phyloP scores from a whole-genome alignment of 2,329 filamentous ascomycete species.

The Colletotrichum spinosum region DNA sequence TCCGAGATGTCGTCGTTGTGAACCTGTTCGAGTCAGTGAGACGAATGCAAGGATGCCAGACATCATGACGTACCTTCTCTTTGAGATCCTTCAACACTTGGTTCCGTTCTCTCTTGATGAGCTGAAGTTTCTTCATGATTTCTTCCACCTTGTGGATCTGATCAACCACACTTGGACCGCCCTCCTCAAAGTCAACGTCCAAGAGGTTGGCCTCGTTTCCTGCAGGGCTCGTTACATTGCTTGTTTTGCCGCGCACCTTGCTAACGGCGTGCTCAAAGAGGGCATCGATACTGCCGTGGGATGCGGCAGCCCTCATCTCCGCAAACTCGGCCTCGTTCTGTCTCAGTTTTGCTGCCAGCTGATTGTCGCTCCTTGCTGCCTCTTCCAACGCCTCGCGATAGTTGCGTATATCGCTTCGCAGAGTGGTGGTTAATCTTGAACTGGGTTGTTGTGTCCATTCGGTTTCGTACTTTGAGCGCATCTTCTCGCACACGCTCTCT shows the following conservation, averaged over 20 bases:
- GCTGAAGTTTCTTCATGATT: slow-evolving; percentile 87
- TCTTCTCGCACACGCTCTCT: slow-evolving; percentile 98
- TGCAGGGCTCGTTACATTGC: slow-evolving; percentile 70
- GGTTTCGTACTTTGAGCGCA: slow-evolving; percentile 94
- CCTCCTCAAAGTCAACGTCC: slow-evolving; percentile 92
- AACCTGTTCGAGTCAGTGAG: slow-evolving; percentile 67
- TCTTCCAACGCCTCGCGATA: slow-evolving; percentile 92
- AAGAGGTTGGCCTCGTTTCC: slow-evolving; percentile 80
- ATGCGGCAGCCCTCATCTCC: slow-evolving; percentile 91
- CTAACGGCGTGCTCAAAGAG: slow-evolving; percentile 89
- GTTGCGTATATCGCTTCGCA: slow-evolving; percentile 87
- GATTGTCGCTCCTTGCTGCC: slow-evolving; percentile 85
- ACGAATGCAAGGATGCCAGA: background rate
- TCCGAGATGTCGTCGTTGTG: slow-evolving; percentile 98
- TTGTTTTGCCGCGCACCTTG: slow-evolving; percentile 76
- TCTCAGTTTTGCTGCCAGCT: slow-evolving; percentile 84
- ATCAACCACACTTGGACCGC: slow-evolving; percentile 82
- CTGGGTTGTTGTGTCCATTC: slow-evolving; percentile 99
- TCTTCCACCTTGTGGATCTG: slow-evolving; percentile 93
- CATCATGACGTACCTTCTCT: slow-evolving; percentile 78
- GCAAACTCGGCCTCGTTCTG: slow-evolving; percentile 92
- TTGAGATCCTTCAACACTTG: slow-evolving; percentile 97
- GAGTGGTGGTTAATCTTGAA: slow-evolving; percentile 85
- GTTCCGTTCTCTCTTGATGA: slow-evolving; percentile 90
- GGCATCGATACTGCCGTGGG: slow-evolving; percentile 86